Base-by-base conservation (phyloP, 176 grass and related monocot genomes). In the Miscanthus lutarioriparius region DNA sequence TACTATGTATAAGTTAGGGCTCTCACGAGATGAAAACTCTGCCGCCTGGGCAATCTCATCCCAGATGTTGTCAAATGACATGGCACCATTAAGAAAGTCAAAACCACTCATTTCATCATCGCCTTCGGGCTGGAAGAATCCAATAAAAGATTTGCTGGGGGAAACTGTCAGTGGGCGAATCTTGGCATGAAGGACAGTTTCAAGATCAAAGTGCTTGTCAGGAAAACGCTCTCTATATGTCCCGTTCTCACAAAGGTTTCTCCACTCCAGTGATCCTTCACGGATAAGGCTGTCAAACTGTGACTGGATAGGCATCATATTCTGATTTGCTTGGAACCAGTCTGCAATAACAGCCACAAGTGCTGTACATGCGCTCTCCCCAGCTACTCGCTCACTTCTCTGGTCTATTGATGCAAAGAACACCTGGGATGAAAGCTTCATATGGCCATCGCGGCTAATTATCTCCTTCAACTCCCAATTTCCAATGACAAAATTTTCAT, bases 331-430 rank as follows among this genome's bases (percentile, higher is more conserved):
- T 43, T 96, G 88, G 32, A 99, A 80, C 96, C 96, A 99, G 80
- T 99, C 93, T 27, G 93, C 93, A 40, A 99, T 96, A 75, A 99
- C 82, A 7, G 91, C 91, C 10, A 89, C 89, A 74, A 99, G 88
- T 47, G 91, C 91, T 0, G 96, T 94, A 80, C 96, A 99, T 9
- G 96, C 96, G 38, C 91, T 89, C 44, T 70, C 93, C 26, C 96
- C 96, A n/a, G 91, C 86, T 20, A 90, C 96, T 54, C 82, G 91
- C 86, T 99, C 89, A 26, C 96, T 99, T 72, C 93, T 84, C 71
- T 99, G 96, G 91, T 99, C 96, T 58, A 99, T 94, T 33, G 96
- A 95, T 72, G 96, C 96, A 77, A 99, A 91, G 80, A 99, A 99
- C 48, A 89, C 82, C 56, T 94, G 78, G 4, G 96, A 86, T 14